Percentiles rank a stretch among this genome's conserved stretches.
Conservation (phyloP, 257 asterid species). For the Solanum phureja region DNA sequence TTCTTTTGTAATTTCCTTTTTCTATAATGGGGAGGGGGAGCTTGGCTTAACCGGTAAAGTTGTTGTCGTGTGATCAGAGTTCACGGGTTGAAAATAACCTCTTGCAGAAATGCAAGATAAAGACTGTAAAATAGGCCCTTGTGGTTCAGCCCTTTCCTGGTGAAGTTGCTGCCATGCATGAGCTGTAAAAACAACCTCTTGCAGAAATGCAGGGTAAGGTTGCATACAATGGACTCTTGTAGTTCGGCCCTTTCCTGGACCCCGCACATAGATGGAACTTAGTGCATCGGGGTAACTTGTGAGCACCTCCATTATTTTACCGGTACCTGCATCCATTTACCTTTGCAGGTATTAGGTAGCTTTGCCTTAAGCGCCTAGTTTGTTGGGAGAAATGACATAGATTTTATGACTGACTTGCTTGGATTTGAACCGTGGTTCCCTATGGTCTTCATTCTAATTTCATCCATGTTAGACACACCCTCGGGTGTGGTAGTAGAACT, state of each 20-base stretch:
- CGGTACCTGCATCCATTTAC: background rate
- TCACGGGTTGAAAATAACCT: background rate
- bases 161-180: background rate
- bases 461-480: background rate
- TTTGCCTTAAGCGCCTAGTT: background rate
- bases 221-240: background rate
- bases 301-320: background rate
- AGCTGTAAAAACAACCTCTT: background rate
- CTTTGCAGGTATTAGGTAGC: background rate
- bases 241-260: background rate
- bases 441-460: background rate
- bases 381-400: background rate
- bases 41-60: background rate
- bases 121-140: background rate
- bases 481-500: background rate
- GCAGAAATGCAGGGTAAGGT: background rate
- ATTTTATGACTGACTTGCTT: background rate
- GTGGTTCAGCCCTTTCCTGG: background rate
- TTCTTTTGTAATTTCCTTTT: background rate
- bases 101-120: background rate
- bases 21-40: background rate
- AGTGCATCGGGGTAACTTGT: background rate
- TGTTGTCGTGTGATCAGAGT: background rate
- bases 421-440: background rate
- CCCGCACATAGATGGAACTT: background rate